Percentiles rank a stretch among this genome's conserved stretches.
phyloP scores from a whole-genome alignment of 257 asterid species.

The Dorcoceras hygrometricum region DNA sequence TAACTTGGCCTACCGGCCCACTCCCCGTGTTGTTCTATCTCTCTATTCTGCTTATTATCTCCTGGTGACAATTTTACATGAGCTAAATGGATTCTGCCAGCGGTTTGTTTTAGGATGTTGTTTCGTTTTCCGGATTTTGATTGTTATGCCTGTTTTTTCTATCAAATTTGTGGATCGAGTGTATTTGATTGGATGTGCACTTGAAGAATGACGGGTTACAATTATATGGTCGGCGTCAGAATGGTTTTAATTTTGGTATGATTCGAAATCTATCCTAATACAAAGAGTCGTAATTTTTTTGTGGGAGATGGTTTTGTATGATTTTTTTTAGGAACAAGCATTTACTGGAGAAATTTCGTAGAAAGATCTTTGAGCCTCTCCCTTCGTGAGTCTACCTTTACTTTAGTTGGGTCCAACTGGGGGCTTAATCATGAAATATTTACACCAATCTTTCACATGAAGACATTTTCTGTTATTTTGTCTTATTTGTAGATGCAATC shows the following conservation, averaged over 20 bases:
- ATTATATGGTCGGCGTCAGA: constrained; percentile 8
- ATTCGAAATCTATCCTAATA: constrained; percentile 14
- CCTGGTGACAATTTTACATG: no score
- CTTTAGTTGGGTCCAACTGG: background rate
- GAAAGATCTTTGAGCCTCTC: background rate
- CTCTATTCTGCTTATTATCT: no score
- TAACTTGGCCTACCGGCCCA: no score
- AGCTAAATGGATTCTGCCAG: no score
- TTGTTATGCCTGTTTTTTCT: background rate
- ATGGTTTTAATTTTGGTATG: background rate
- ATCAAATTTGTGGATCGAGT: background rate
- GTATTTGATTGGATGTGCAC: background rate
- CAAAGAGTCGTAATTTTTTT: background rate
- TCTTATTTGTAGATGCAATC: constrained; percentile 1
- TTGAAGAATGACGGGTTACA: background rate
- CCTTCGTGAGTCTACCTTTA: background rate
- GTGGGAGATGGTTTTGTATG: background rate
- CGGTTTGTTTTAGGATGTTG: background rate
- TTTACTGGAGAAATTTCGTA: background rate
- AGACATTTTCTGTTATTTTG: constrained; percentile 8
- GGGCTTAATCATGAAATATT: background rate
- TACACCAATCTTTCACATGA: background rate
- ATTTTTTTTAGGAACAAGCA: background rate
- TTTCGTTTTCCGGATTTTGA: background rate
- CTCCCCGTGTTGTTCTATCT: no score